These are phyloP conservation scores for Pseudopyricularia cyperi DNA, from an alignment of 2,329 filamentous ascomycete genomes.

Conservation along the genomic window DNA sequence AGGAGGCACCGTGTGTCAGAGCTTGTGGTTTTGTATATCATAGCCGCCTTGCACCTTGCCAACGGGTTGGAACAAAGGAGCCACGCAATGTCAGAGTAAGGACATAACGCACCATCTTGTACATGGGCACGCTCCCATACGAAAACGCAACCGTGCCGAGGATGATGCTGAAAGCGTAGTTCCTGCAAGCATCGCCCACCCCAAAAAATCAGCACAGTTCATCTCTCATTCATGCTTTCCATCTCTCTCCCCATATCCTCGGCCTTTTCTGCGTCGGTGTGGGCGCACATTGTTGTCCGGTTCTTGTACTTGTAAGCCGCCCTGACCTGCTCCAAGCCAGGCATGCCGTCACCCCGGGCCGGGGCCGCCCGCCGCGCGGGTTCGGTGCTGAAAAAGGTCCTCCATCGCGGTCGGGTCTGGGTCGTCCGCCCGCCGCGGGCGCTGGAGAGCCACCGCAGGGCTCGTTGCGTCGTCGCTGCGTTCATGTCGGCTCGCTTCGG, in stretches of 20 bases:
- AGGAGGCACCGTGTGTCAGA: neutral
- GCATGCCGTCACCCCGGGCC: slow-evolving; percentile 15
- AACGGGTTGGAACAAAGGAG: too few species aligned
- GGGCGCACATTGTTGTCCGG: slow-evolving; percentile 45
- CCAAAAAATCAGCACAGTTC: neutral
- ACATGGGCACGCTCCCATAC: slow-evolving; percentile 74
- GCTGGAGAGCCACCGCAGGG: neutral
- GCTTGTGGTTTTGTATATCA: too few species aligned
- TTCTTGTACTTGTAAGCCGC: slow-evolving; percentile 56
- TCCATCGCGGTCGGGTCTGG: slow-evolving; percentile 1
- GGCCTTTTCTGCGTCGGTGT: neutral
- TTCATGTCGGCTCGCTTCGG: neutral
- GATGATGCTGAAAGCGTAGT: slow-evolving; percentile 63
- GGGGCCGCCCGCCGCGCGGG: slow-evolving; percentile 12
- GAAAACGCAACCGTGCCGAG: slow-evolving; percentile 68
- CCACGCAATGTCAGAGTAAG: too few species aligned
- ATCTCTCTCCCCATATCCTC: neutral
- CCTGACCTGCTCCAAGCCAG: slow-evolving; percentile 51
- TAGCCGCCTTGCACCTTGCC: too few species aligned
- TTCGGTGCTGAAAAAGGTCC: slow-evolving; percentile 11
- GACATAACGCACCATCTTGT: slow-evolving; percentile 71
- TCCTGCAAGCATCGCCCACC: slow-evolving; percentile 23
- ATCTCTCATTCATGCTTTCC: neutral
- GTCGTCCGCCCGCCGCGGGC: neutral
- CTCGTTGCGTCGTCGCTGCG: neutral